phyloP scores from a whole-genome alignment of 1,139 yeast species.

The Blastobotrys capitulatus region DNA sequence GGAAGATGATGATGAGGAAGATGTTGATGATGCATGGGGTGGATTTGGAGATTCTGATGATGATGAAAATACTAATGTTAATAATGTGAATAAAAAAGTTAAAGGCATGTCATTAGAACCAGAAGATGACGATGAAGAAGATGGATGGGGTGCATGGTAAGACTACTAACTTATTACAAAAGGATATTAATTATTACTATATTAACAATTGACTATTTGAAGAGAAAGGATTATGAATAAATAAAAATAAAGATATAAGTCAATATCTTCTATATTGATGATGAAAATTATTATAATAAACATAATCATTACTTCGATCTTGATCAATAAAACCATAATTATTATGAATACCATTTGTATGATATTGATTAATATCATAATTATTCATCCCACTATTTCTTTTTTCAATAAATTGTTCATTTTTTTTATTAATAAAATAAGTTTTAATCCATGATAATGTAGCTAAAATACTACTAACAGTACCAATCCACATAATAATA shows the following conservation, averaged over 20 bases:
- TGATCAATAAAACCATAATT: not conserved
- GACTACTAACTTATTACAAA: too few species aligned
- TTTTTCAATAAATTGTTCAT: not conserved
- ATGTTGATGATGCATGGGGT: slow-evolving; percentile 19
- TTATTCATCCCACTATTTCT: not conserved
- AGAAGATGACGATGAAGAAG: slow-evolving; percentile 21
- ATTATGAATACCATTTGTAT: not conserved
- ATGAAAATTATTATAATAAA: not conserved
- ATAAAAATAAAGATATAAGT: not conserved
- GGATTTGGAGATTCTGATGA: slow-evolving; percentile 12
- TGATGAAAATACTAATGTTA: slow-evolving; percentile 8
- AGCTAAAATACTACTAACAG: not conserved
- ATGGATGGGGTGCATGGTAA: slow-evolving; percentile 21
- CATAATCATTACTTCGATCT: not conserved
- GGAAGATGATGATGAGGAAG: slow-evolving; percentile 12
- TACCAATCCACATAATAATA: slow-evolving; percentile 3
- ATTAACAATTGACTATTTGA: too few species aligned
- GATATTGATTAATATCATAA: not conserved
- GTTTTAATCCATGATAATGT: not conserved
- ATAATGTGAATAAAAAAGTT: slow-evolving; percentile 7
- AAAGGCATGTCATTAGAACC: slow-evolving; percentile 20
- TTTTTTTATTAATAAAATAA: not conserved
- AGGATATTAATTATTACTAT: not conserved
- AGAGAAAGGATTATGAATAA: too few species aligned
- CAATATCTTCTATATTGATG: not conserved